These are phyloP conservation scores for Gossypium schwendimanii DNA, from an alignment of 441 rosid species.

Conservation along the genomic window DNA sequence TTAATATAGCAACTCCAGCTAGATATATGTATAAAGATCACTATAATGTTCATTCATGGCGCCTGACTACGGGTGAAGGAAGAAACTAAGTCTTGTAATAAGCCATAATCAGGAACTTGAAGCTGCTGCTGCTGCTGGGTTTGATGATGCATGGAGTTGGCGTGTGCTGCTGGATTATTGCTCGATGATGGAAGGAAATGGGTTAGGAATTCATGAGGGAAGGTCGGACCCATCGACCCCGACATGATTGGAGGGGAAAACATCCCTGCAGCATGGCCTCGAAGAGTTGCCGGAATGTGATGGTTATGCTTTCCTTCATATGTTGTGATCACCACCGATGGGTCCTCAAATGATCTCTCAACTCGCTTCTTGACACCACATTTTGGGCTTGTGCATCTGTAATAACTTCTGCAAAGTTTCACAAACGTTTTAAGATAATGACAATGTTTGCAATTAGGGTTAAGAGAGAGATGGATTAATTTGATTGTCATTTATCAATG, in stretches of 20 bases:
- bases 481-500: background rate
- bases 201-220: slow-evolving; percentile 18
- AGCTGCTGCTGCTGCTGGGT: slow-evolving; percentile 18
- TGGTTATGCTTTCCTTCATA: slow-evolving; percentile 88
- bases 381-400: slow-evolving; percentile 72
- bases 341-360: slow-evolving; percentile 81
- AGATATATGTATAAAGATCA: background rate
- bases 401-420: slow-evolving; percentile 56
- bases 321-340: slow-evolving; percentile 67
- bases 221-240: slow-evolving; percentile 16
- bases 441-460: background rate
- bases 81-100: slow-evolving; percentile 41
- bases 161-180: background rate
- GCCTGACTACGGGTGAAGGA: slow-evolving; percentile 22
- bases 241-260: slow-evolving; percentile 33
- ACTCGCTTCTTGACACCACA: slow-evolving; percentile 82
- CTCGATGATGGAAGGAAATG: slow-evolving; percentile 20
- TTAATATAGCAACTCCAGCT: background rate
- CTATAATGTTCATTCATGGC: slow-evolving; percentile 17
- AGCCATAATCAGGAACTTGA: slow-evolving; percentile 34
- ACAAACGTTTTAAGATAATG: background rate
- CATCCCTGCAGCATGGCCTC: slow-evolving; percentile 51
- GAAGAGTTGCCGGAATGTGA: slow-evolving; percentile 49
- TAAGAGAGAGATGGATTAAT: background rate
- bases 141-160: background rate